phyloP scores from a whole-genome alignment of 176 grass and related monocot genomes.

The Bonia amplexicaulis region DNA sequence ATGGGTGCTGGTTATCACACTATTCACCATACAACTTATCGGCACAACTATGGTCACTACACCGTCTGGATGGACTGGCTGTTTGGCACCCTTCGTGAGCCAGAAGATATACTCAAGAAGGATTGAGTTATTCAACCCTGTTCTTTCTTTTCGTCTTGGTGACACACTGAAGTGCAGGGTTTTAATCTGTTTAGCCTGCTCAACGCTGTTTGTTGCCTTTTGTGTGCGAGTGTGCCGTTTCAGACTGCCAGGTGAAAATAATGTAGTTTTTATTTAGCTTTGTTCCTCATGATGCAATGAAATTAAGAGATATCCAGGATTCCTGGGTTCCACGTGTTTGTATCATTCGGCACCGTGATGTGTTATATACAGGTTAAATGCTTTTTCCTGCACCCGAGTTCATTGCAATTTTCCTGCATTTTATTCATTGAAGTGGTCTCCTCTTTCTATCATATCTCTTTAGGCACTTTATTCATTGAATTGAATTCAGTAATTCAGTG shows the following conservation, averaged over 20 bases:
- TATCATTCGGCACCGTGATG: background rate
- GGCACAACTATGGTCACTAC: constrained; percentile 96
- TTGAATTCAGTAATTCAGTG: background rate
- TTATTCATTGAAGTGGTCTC: background rate
- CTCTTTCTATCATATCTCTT: background rate
- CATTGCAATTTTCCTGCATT: background rate
- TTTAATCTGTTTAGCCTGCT: background rate
- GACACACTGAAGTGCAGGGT: constrained; percentile 2
- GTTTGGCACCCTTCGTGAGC: constrained; percentile 85
- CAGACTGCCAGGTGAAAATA: constrained; percentile 16
- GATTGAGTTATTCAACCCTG: constrained; percentile 11
- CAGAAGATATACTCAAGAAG: constrained; percentile 63
- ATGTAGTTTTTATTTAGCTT: background rate
- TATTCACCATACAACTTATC: constrained; percentile 95
- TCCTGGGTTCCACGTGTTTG: constrained; percentile 2
- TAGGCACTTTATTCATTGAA: background rate
- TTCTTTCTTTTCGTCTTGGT: background rate
- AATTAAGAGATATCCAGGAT: constrained; percentile 3
- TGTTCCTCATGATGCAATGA: background rate
- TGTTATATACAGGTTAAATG: background rate
- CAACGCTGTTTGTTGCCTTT: background rate
- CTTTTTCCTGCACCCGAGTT: background rate
- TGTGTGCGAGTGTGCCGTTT: background rate
- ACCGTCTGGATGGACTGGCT: constrained; percentile 96
- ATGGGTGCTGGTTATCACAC: constrained; percentile 98